Evolutionary conservation across 176 grass and related monocot genomes (phyloP).

Genomic region (sorghum (Sorghum bicolor)): Sorghum_bicolor_NCBIv3 NC_012873.2:60173001-60173500

Average conservation of each 20-base stretch:
- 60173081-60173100: slow-evolving; percentile 81
- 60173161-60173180: too few relatives aligned
- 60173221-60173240: slow-evolving; percentile 94
- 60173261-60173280: slow-evolving; percentile 63
- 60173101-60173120: too few relatives aligned
- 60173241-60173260: slow-evolving; percentile 77
- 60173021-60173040: slow-evolving; percentile 94
- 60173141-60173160: too few relatives aligned
- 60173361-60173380: slow-evolving; percentile 82
- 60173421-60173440: slow-evolving; percentile 99
- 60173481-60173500: slow-evolving; percentile 79
- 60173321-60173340: slow-evolving; percentile 91
- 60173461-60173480: slow-evolving; percentile 94
- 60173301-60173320: slow-evolving; percentile 69
- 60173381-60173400: slow-evolving; percentile 90
- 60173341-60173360: slow-evolving; percentile 91
- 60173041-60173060: slow-evolving; percentile 93
- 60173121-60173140: too few relatives aligned
- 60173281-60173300: slow-evolving; percentile 77
- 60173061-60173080: slow-evolving; percentile 89
- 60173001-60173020: slow-evolving; percentile 79
- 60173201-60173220: slow-evolving; percentile 94
- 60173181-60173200: slow-evolving; percentile 40
- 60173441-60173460: slow-evolving; percentile 97
- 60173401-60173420: slow-evolving; percentile 98